Percentiles rank a stretch among this genome's conserved stretches.
Conservation (phyloP, 805 yeast genomes). For the Saturnispora saitoi region DNA sequence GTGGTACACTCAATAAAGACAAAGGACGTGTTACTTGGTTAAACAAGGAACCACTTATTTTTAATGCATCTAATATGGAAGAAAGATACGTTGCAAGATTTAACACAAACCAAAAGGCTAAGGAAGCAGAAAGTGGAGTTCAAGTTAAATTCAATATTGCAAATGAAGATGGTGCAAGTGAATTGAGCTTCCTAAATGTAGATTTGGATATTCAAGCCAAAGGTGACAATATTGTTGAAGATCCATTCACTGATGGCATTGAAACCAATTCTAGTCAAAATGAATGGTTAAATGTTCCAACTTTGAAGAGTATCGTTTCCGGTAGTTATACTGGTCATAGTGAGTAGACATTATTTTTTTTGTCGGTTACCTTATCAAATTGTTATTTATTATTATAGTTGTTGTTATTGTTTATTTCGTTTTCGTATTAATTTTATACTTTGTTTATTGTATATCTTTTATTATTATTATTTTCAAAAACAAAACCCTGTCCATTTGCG, state of each 20-base stretch:
- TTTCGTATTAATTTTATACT: neutral
- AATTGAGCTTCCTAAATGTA: conserved; percentile 35
- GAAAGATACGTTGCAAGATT: conserved; percentile 81
- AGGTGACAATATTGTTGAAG: conserved; percentile 22
- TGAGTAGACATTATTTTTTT: conserved; percentile 5
- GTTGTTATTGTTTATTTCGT: neutral
- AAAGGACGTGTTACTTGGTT: conserved; percentile 84
- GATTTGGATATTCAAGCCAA: conserved; percentile 28
- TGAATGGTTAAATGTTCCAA: conserved; percentile 34
- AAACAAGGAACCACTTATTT: conserved; percentile 35
- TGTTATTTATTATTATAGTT: neutral
- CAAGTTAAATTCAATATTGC: conserved; percentile 53
- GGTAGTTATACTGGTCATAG: conserved; percentile 41
- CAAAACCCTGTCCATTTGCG: neutral
- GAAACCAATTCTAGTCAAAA: conserved; percentile 12
- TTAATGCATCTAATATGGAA: conserved; percentile 33
- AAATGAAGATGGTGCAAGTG: conserved; percentile 35
- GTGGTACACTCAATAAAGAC: conserved; percentile 84
- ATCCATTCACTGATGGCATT: conserved; percentile 28
- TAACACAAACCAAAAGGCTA: conserved; percentile 60
- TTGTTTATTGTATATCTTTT: neutral
- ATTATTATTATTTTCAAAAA: neutral
- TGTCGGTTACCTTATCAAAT: neutral
- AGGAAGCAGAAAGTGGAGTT: conserved; percentile 69
- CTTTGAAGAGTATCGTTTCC: conserved; percentile 38